Conservation (phyloP, 306 rosid genomes). For the Glycine soja region DNA sequence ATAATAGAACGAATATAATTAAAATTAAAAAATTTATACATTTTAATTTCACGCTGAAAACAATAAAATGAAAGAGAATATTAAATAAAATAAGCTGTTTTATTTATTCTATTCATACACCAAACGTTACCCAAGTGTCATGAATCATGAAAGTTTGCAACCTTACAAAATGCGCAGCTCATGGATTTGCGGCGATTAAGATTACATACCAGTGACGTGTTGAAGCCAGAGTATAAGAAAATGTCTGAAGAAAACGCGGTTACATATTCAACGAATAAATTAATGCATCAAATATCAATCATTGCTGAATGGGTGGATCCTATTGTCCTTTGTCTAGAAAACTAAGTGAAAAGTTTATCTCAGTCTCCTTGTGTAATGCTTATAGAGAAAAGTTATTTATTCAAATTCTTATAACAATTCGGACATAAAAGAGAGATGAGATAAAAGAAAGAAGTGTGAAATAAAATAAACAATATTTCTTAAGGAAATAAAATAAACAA, state of each 20-base stretch:
- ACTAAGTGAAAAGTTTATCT: background rate
- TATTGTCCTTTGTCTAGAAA: background rate
- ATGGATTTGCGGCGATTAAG: too few species aligned
- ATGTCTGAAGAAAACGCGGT: background rate
- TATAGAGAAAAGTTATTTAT: background rate
- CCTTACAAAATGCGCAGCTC: background rate
- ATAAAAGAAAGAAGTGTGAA: background rate
- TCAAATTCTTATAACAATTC: background rate
- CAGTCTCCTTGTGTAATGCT: background rate
- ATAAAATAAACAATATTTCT: too few species aligned
- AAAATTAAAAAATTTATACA: too few species aligned
- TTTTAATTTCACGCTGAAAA: background rate
- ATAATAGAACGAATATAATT: too few species aligned
- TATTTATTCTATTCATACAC: too few species aligned
- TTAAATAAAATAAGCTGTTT: background rate
- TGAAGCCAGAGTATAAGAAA: too few species aligned
- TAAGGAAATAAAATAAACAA: too few species aligned
- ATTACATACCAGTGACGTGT: too few species aligned
- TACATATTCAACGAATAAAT: background rate
- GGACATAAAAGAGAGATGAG: background rate
- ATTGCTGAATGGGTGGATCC: background rate
- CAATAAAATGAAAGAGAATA: background rate
- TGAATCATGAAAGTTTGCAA: background rate
- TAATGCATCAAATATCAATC: background rate
- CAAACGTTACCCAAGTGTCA: background rate